These are phyloP conservation scores for Diaporthe sp. DNA, from an alignment of 2,329 filamentous ascomycete genomes.

Conservation along the genomic window DNA sequence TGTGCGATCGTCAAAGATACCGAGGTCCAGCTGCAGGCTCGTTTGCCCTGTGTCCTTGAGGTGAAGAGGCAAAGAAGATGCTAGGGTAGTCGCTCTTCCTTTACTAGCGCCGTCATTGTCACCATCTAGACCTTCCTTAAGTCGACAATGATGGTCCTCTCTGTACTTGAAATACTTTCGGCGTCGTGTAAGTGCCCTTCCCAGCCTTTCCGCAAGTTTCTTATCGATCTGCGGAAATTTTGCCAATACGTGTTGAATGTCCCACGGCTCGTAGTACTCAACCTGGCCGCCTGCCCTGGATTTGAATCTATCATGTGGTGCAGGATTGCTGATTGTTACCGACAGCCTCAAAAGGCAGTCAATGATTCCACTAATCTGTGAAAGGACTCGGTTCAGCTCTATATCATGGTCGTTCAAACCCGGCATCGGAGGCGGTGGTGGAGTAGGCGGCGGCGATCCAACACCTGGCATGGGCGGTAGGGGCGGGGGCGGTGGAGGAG, in stretches of 20 bases:
- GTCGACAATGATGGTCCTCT: constrained; percentile 12
- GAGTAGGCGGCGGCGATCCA: too few relatives aligned
- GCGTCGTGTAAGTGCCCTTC: neutral
- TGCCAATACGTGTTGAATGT: neutral
- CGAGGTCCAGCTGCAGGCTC: neutral
- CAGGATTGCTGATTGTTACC: constrained; percentile 18
- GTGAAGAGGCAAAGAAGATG: constrained; percentile 10
- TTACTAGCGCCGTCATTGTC: constrained; percentile 3
- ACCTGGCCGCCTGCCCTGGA: too few relatives aligned
- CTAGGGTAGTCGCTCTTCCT: neutral
- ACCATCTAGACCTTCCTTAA: neutral
- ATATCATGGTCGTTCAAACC: too few relatives aligned
- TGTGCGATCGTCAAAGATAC: neutral
- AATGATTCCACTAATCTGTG: neutral
- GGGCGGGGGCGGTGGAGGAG: too few relatives aligned
- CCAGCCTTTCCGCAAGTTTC: constrained; percentile 1
- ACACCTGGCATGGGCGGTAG: too few relatives aligned
- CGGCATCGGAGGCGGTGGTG: too few relatives aligned
- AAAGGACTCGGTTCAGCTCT: neutral
- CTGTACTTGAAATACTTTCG: constrained; percentile 15
- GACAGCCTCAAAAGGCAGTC: constrained; percentile 13
- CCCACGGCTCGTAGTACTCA: too few relatives aligned
- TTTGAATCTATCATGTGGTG: constrained; percentile 14
- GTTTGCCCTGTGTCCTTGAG: too few relatives aligned
- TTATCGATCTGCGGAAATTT: neutral